Percentiles rank a stretch among this genome's conserved stretches.
phyloP scores from a whole-genome alignment of 208 protist genomes.

The Trypanosoma platydactyli region DNA sequence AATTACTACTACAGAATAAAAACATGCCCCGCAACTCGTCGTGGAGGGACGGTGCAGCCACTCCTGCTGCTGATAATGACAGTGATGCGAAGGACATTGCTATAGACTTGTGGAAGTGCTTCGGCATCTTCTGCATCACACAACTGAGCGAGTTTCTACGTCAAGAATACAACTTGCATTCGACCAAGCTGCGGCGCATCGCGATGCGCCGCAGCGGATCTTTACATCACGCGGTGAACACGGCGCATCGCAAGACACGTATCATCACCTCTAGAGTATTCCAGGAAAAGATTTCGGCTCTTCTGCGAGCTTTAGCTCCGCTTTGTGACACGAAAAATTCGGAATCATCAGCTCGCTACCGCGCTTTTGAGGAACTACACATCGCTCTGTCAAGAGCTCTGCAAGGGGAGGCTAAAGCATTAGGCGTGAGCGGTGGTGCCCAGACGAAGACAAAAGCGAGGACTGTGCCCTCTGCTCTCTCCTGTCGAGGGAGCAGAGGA shows the following conservation, averaged over 20 bases:
- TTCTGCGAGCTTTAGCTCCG: conserved; percentile 16
- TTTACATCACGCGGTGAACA: conserved; percentile 12
- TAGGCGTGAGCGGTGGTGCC: neutral
- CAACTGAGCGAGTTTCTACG: conserved; percentile 40
- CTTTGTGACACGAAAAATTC: conserved; percentile 2
- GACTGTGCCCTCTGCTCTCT: neutral
- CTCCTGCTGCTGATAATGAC: neutral
- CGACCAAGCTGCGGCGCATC: conserved; percentile 9
- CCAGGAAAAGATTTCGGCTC: neutral
- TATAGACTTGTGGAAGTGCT: conserved; percentile 42
- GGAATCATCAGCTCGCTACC: neutral
- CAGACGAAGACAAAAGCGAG: neutral
- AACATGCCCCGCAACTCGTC: neutral
- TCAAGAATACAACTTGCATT: conserved; percentile 44
- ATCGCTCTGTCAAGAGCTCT: neutral
- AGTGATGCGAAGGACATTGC: conserved; percentile 18
- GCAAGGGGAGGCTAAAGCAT: neutral
- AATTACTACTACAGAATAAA: conserved; percentile 5
- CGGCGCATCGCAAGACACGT: conserved; percentile 13
- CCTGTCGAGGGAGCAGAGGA: neutral
- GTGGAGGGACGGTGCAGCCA: neutral
- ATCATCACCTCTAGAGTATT: conserved; percentile 12
- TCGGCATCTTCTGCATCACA: conserved; percentile 51
- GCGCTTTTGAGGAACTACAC: conserved; percentile 10
- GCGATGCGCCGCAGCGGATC: neutral